Conservation (phyloP, 306 rosid species). For the Heteromeles arbutifolia region DNA sequence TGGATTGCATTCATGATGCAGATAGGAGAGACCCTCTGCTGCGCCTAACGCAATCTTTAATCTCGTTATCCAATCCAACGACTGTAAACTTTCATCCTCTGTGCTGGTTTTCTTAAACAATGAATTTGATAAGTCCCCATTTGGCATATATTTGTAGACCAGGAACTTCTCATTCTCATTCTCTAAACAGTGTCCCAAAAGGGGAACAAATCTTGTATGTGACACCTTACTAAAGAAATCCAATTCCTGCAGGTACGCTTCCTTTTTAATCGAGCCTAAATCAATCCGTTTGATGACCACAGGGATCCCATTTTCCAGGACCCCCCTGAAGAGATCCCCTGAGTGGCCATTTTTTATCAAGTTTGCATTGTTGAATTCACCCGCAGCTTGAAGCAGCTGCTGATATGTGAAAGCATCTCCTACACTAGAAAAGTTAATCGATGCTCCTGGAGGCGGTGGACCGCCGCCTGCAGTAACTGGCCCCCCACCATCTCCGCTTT, state of each 20-base stretch:
- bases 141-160: slow-evolving; percentile 73
- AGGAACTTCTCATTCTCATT: slow-evolving; percentile 76
- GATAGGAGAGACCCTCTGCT: slow-evolving; percentile 78
- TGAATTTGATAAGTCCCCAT: slow-evolving; percentile 76
- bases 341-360: slow-evolving; percentile 76
- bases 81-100: slow-evolving; percentile 60
- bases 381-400: slow-evolving; percentile 72
- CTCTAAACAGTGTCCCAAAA: slow-evolving; percentile 81
- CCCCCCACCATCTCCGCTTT: slow-evolving; percentile 50
- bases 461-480: slow-evolving; percentile 43
- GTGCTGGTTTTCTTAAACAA: slow-evolving; percentile 46
- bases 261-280: slow-evolving; percentile 40
- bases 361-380: slow-evolving; percentile 54
- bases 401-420: slow-evolving; percentile 72
- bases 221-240: slow-evolving; percentile 71
- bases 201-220: slow-evolving; percentile 70
- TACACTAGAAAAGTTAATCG: slow-evolving; percentile 41
- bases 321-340: slow-evolving; percentile 75
- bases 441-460: slow-evolving; percentile 42
- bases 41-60: slow-evolving; percentile 88
- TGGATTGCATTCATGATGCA: slow-evolving; percentile 84
- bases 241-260: slow-evolving; percentile 53
- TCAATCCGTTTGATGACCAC: slow-evolving; percentile 68
- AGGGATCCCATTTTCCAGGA: slow-evolving; percentile 64
- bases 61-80: slow-evolving; percentile 98